Conservation (phyloP, 176 grass and related monocot genomes). For the Ampelocalamus luodianensis region DNA sequence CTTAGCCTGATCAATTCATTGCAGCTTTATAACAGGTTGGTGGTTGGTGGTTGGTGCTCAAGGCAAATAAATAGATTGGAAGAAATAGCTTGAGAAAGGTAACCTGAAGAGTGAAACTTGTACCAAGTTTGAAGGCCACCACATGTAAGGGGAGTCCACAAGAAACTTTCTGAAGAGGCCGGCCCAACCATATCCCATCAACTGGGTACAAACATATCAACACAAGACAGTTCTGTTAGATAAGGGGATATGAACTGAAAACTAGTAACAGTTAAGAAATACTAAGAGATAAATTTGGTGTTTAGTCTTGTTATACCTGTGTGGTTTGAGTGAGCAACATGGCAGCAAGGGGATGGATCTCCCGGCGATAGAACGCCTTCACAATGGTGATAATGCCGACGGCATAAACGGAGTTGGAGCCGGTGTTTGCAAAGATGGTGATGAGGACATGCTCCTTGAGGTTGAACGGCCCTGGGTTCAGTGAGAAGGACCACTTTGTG, state of each 20-base stretch:
- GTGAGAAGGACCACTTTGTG: constrained; percentile 66
- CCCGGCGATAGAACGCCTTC: constrained; percentile 73
- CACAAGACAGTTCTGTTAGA: constrained; percentile 24
- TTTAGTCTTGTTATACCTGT: constrained; percentile 53
- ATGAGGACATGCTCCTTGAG: constrained; percentile 91
- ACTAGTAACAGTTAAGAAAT: neutral
- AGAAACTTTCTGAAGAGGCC: constrained; percentile 76
- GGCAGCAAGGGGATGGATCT: constrained; percentile 66
- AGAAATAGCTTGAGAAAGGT: neutral
- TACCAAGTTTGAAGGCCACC: constrained; percentile 83
- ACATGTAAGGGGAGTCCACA: constrained; percentile 92
- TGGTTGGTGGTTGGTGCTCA: too few species aligned
- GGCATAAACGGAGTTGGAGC: constrained; percentile 75
- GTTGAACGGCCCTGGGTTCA: constrained; percentile 87
- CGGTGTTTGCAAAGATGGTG: constrained; percentile 78
- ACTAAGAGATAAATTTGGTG: neutral
- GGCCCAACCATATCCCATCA: constrained; percentile 89
- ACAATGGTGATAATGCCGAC: constrained; percentile 84
- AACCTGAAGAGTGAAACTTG: constrained; percentile 84
- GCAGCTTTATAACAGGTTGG: neutral
- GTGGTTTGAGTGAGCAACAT: constrained; percentile 77
- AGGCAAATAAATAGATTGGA: constrained; percentile 3
- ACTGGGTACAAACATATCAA: constrained; percentile 36
- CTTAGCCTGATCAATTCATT: neutral
- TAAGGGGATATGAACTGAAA: constrained; percentile 14